Conservation (phyloP, 208 protist species). For the Wallacemonas collosoma region DNA sequence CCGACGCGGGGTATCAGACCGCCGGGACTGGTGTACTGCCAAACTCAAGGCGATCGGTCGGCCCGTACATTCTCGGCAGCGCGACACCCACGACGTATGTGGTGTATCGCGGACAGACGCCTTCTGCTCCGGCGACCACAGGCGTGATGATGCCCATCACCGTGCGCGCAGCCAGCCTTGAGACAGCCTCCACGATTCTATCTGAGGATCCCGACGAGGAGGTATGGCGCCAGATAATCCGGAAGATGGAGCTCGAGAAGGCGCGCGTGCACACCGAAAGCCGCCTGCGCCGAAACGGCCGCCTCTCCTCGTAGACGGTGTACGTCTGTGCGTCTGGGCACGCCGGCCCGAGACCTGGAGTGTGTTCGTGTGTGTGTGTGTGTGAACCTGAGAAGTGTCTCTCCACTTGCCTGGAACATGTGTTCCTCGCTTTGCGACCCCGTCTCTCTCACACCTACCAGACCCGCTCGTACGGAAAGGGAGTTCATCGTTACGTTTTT, state of each 20-base stretch:
- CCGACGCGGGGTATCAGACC: no score
- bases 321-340: not conserved
- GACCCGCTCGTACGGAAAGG: no score
- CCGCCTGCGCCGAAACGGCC: constrained; percentile 1
- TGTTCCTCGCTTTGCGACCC: no score
- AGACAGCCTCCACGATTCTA: not conserved
- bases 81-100: not conserved
- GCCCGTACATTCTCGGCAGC: not conserved
- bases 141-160: not conserved
- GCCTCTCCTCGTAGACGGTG: not conserved
- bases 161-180: not conserved
- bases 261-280: constrained; percentile 11
- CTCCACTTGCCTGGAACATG: no score
- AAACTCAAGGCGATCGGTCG: not conserved
- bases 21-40: no score
- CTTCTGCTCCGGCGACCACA: not conserved
- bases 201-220: constrained; percentile 8
- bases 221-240: constrained; percentile 7
- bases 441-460: no score
- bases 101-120: constrained; percentile 6
- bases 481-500: not conserved
- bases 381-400: no score
- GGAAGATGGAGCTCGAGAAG: constrained; percentile 20
- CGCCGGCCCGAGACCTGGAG: no score
- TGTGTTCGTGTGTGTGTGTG: no score